Evolutionary conservation across 768 basidiomycete species (phyloP), one percentile per base, ranked within the genome.

Genomic region (Lactifluus piperatus): DNA sequence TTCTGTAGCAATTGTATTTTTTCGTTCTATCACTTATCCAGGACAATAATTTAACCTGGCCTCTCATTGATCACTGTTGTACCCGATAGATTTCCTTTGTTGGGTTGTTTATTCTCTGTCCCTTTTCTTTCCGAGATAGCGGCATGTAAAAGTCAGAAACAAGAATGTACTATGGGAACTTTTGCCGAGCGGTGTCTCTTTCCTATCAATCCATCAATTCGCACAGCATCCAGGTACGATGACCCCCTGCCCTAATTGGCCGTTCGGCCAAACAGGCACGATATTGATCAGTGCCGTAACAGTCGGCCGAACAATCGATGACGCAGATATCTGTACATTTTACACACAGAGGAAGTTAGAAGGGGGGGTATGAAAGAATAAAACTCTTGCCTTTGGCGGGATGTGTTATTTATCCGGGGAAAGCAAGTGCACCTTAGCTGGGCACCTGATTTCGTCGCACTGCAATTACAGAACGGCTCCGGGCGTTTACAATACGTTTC

Each of bases 221-320:
- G 44, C 45, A 56, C 54, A 56, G 54, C 54, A 56, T 48, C 37
- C 34, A 55, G 54, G 54, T 24, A 55, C 54, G 3, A n/a, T 47
- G 34, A n/a, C 45, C 24, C 27, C 11, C 45, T 29, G 24, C 29
- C n/a, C 26, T n/a, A 32, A 55, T 55, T 46, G 54, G 44, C 10
- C 14, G 13, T 9, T 13, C 13, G 9, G 13, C 34, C 34, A 34
- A 32, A 41, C 34, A 36, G 22, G 5, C 37, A 16, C 37, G 37
- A 18, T 39, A 39, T 39, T 6, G 37, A 39, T 34, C 20, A 22
- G 29, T 54, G 44, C 30, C 44, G 54, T 54, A 54, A 46, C 11
- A 34, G 11, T 34, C 37, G 4, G 37, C 14, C 5, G 11, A 39
- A 39, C 5, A 18, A 11, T 34, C 37, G 37, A 50, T 49, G 30